Evolutionary conservation across 768 basidiomycete genomes (phyloP), one percentile per base, ranked within the genome.

Genomic region (Dacryopinax spathularia): DNA sequence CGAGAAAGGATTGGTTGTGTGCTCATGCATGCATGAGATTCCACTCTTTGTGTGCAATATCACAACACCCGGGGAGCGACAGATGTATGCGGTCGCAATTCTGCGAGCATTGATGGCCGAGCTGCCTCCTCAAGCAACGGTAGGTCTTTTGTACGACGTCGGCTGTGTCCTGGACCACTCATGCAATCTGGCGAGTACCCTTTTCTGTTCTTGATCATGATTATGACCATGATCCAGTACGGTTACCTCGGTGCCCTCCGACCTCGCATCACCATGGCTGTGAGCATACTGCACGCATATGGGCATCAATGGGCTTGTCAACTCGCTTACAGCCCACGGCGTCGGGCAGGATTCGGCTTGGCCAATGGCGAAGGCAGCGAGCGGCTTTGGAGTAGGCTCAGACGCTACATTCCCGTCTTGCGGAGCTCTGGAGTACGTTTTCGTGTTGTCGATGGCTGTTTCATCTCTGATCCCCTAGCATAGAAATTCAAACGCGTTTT

Each of bases 141-240:
- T 77, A 72, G 1, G 72, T 65, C 31, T 70, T 67, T 62, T 78
- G 73, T 13, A 72, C 75, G 13, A 70, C 63, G 65, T 78, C 73
- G 0, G 73, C 72, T 48, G 75, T 73, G 71, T 72, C 76, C 59
- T 79, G 74, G 5, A 71, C 68, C 1, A 73, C 61, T 4, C 67
- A 69, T 33, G 36, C 62, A 29, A 64, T 31, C 59, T 60, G 59
- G 63, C 60, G 13, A 48, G 59, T 37, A 18, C 27, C 3, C 48
- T 18, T 33, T 15, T 44, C 22, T 20, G n/a, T 4, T 22, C 22
- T 36, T 7, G 13, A 22, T 13, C 29, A 56, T 27, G 29, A 13
- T 34, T 18, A 36, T 25, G 59, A 29, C 7, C 59, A 25, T n/a
- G 33, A 16, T 18, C 36, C 34, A 64, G 59, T 34, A 37, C 43